Evolutionary conservation across 2,329 filamentous ascomycete genomes (phyloP), one percentile per base, ranked within the genome.

Genomic region (Claviceps pazoutovae): DNA sequence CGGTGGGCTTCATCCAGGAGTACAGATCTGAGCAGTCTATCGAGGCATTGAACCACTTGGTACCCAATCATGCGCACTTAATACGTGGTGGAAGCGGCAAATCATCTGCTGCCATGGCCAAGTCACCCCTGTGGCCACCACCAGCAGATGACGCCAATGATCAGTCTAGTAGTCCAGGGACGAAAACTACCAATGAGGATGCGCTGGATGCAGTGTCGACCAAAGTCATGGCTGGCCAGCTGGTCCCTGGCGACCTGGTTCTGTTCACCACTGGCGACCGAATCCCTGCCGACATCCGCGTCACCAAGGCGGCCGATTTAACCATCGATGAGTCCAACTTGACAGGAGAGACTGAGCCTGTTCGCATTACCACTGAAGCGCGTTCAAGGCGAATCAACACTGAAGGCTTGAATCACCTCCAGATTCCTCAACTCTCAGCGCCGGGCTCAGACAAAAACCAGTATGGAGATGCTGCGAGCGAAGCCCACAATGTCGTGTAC

Each of bases 11-110:
- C 60, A 82, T 97, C 50, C 93, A 98, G 65, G 93, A 98, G 69
- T 98, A 98, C 66, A 79, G 93, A 54, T 97, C 93, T 7, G 93
- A 98, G 66, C 94, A 98, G 68, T 97, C 91, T 2, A 82, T 98
- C 58, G 93, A 98, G 68, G 93, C 93, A 19, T 73, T 98, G 59
- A 96, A 86, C 63, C 88, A 93, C 60, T 73, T 98, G 26, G 91
- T 98, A 0, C 94, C 93, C 30, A 94, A 97, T 65, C 88, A 90
- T 65, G 93, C 94, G 34, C 90, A 98, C 69, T 74, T 97, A n/a
- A 88, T 98, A 54, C 83, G 94, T 55, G 75, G 76, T 36, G 66
- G 72, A 42, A 53, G 67, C 45, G 69, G 64, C 39, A 71, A 67
- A 49, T 41, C 64, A 38, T 54, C 64, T 5, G 54, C 62, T 16